Evolutionary conservation across 2,329 filamentous ascomycete genomes (phyloP), one percentile per base, ranked within the genome.

Genomic region (Malbranchea zuffiana): DNA sequence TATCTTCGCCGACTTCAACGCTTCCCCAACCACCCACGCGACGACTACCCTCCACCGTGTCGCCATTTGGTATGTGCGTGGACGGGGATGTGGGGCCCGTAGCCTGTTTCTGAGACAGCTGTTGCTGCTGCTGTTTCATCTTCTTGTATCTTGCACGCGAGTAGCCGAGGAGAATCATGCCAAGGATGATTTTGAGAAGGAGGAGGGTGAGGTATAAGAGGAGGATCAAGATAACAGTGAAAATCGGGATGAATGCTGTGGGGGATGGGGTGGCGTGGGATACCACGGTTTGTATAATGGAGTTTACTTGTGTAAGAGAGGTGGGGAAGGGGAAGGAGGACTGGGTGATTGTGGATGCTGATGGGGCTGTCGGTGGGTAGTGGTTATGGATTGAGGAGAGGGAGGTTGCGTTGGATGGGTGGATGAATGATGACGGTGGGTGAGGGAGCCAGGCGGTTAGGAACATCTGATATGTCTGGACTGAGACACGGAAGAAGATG

Each of bases 381-480:
- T 64, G 55, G 41, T 55, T 54, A 37, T 66, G 60, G 28, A 67
- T 65, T 2, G 61, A 60, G 6, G 62, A 53, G 6, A 67, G 49
- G 4, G 62, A 63, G 3, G 62, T 53, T 5, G 48, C 47, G 23
- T 53, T 51, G 18, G 47, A 47, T 6, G 48, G 48, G 3, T 60
- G 28, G 17, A 44, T 33, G 11, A 44, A 41, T 19, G 50, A 59
- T 2, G 57, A 55, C 0, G 84, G 68, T 0, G 84, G 82, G 6
- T 81, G 73, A 0, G 85, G 81, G 21, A 95, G 70, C 50, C 93
- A 80, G 0, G 84, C 87, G 3, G 87, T 83, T 10, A 96, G 72
- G 53, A 96, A 93, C 88, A 96, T 96, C 61, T 95, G 82, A 60
- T 96, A 98, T 5, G 88, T 95, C 57, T 98, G 90, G 28, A 96